These are phyloP conservation scores for Aegilops umbellulata DNA, from an alignment of 176 grass and related monocot species.

Conservation along the genomic window DNA sequence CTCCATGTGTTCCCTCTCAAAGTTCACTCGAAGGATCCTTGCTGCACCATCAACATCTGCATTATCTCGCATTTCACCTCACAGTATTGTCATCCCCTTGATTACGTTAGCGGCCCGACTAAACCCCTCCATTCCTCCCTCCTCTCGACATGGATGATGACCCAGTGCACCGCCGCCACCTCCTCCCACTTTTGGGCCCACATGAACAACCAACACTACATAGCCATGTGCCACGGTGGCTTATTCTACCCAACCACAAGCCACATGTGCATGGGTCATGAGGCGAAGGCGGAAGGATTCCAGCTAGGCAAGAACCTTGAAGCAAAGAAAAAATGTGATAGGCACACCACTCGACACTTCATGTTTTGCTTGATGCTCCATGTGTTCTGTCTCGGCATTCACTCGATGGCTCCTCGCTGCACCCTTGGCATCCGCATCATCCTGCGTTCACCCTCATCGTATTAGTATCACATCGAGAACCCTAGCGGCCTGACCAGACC, in stretches of 20 bases:
- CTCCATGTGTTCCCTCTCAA: background rate
- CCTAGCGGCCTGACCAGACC: background rate
- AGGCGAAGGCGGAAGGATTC: background rate
- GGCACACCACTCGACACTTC: background rate
- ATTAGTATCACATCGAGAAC: background rate
- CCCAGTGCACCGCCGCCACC: too few relatives aligned
- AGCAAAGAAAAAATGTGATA: too few relatives aligned
- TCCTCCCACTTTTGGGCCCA: too few relatives aligned
- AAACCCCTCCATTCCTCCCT: too few relatives aligned
- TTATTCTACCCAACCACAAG: too few relatives aligned
- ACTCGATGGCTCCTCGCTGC: background rate
- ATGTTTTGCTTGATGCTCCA: slow-evolving; percentile 17
- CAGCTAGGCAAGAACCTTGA: too few relatives aligned
- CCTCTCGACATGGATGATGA: too few relatives aligned
- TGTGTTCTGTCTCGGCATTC: background rate
- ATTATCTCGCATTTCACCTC: background rate
- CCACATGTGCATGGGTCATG: slow-evolving; percentile 20
- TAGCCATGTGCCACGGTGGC: too few relatives aligned
- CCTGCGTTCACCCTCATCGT: background rate
- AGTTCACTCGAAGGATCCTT: background rate
- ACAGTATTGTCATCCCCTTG: background rate
- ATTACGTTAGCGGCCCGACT: too few relatives aligned
- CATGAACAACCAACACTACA: too few relatives aligned
- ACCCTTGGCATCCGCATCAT: background rate
- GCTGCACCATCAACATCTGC: background rate